A percentile compares a stretch with the other conserved stretches of the same genome.
Conservation (phyloP, 2,329 filamentous ascomycete species). For the Spiromastix sp. region DNA sequence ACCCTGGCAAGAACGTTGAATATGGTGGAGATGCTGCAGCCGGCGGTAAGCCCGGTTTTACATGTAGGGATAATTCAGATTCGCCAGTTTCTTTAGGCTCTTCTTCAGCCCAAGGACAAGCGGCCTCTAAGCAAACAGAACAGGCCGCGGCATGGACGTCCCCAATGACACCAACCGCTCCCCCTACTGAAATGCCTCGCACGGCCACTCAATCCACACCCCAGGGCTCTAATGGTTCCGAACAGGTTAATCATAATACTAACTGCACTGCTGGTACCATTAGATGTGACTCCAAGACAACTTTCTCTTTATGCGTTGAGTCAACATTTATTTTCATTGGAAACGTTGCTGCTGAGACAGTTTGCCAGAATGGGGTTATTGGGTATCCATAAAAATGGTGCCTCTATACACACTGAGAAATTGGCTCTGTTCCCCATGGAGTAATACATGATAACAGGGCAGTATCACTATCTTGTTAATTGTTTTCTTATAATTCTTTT, state of each 20-base stretch:
- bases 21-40: constrained; percentile 5
- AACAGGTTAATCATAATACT: background rate
- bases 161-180: background rate
- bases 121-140: background rate
- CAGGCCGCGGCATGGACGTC: constrained; percentile 1
- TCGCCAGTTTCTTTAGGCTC: no score
- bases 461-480: no score
- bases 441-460: no score
- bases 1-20: constrained; percentile 9
- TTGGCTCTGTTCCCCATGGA: no score
- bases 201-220: background rate
- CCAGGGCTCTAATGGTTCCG: background rate
- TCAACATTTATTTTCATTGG: constrained; percentile 8
- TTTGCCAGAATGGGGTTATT: constrained; percentile 5
- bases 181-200: background rate
- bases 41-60: background rate
- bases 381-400: background rate
- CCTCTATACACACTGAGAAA: no score
- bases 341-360: constrained; percentile 7
- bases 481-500: no score
- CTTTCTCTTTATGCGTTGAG: constrained; percentile 9
- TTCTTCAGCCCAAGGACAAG: background rate
- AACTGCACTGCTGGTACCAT: constrained; percentile 7
- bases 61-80: background rate
- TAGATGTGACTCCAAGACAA: constrained; percentile 7